Evolutionary conservation across 768 basidiomycete species (phyloP).

Genomic region (Pleurotus cornucopiae): DNA sequence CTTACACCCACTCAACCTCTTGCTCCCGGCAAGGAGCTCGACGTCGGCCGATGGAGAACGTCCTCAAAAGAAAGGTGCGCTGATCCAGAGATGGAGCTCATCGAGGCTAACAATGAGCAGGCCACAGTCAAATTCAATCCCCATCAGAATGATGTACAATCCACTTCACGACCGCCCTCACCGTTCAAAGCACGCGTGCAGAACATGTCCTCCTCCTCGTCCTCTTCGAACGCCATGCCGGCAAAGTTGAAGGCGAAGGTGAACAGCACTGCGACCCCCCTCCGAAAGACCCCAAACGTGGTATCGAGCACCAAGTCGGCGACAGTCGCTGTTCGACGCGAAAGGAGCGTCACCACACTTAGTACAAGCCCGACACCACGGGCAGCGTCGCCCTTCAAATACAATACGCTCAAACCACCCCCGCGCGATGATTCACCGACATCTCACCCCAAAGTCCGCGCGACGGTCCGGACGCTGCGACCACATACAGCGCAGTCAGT

Average conservation of each 20-base stretch:
- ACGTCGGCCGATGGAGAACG: constrained; percentile 28
- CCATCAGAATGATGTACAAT: constrained; percentile 15
- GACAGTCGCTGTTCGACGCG: constrained; percentile 16
- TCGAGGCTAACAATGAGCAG: constrained; percentile 26
- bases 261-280: constrained; percentile 45
- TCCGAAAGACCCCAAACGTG: constrained; percentile 22
- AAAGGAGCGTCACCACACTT: constrained; percentile 8
- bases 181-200: constrained; percentile 34
- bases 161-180: constrained; percentile 24
- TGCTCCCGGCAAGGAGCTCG: not conserved
- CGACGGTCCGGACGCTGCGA: constrained; percentile 21
- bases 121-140: constrained; percentile 51
- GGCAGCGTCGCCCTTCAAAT: constrained; percentile 39
- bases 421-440: constrained; percentile 20
- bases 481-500: constrained; percentile 27
- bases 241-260: constrained; percentile 58
- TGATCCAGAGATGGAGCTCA: constrained; percentile 7
- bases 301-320: constrained; percentile 12
- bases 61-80: constrained; percentile 45
- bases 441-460: constrained; percentile 20
- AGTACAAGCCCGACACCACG: constrained; percentile 28
- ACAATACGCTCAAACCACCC: constrained; percentile 33
- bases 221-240: constrained; percentile 20
- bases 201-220: constrained; percentile 12
- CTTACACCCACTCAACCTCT: not conserved